Percentiles rank a stretch among this genome's conserved stretches.
Evolutionary conservation across 2,329 filamentous ascomycete species (phyloP).

Genomic region (Cladosporium halotolerans): DNA sequence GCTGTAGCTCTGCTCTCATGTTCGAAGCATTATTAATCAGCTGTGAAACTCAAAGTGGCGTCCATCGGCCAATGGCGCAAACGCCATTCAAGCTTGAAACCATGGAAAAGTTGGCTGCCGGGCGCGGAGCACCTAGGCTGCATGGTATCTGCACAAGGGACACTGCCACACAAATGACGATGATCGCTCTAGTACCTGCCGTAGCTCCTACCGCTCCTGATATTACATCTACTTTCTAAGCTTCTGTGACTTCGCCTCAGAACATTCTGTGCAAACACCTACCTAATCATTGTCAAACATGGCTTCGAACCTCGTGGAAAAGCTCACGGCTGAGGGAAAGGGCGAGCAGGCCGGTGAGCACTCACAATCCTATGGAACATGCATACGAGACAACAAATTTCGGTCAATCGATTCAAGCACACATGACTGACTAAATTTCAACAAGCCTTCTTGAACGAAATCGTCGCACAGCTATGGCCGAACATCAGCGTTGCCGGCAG

Average conservation of each 20-base stretch:
- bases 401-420: background rate
- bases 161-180: background rate
- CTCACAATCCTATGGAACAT: too few species aligned
- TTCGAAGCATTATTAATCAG: too few species aligned
- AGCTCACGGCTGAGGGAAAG: conserved; percentile 37
- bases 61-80: too few species aligned
- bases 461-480: conserved; percentile 44
- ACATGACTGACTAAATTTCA: background rate
- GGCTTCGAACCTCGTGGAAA: conserved; percentile 33
- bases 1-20: too few species aligned
- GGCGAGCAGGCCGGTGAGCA: conserved; percentile 34
- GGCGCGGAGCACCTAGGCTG: background rate
- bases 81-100: background rate
- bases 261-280: background rate
- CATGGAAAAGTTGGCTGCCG: conserved; percentile 8
- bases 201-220: background rate
- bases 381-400: too few species aligned
- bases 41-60: too few species aligned
- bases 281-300: background rate
- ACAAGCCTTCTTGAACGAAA: conserved; percentile 44
- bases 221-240: background rate
- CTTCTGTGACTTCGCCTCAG: background rate
- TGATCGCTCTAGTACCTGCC: background rate
- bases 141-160: background rate
- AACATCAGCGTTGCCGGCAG: conserved; percentile 42